Evolutionary conservation across 2,329 filamentous ascomycete species (phyloP).

Genomic region (Xylaria polymorpha): DNA sequence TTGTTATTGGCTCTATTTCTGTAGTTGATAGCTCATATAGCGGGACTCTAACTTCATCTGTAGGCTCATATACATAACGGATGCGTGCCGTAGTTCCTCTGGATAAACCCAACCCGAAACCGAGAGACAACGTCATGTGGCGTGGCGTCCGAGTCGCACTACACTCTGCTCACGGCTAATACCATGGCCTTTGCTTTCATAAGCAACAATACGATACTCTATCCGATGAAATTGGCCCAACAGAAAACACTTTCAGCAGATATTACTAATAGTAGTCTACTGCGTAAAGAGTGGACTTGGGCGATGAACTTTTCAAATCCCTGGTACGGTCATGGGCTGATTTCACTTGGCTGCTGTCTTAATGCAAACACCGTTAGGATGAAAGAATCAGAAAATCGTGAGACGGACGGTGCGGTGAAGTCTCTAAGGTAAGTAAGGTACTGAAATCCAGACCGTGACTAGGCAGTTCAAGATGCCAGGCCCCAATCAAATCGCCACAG

Average conservation of each 20-base stretch:
- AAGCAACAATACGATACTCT: background rate
- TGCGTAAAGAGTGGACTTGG: background rate
- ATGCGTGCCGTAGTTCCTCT: background rate
- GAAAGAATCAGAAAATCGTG: slow-evolving; percentile 8
- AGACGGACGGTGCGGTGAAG: slow-evolving; percentile 22
- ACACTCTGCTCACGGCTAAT: background rate
- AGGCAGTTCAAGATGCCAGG: background rate
- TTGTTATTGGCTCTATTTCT: background rate
- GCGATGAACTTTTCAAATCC: slow-evolving; percentile 13
- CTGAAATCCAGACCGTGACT: background rate
- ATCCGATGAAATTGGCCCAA: background rate
- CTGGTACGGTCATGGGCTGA: slow-evolving; percentile 13
- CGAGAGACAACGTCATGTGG: background rate
- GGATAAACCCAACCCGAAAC: background rate
- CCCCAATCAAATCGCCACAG: slow-evolving; percentile 26
- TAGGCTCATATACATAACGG: background rate
- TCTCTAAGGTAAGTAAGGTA: background rate
- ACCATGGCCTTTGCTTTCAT: background rate
- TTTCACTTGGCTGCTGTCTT: background rate
- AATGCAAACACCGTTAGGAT: slow-evolving; percentile 19
- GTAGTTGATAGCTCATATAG: background rate
- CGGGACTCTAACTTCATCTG: background rate
- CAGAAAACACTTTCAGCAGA: background rate
- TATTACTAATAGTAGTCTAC: background rate
- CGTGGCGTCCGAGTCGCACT: background rate